Conservation (phyloP, 2,329 filamentous ascomycete genomes). For the Trichoderma oligosporum region DNA sequence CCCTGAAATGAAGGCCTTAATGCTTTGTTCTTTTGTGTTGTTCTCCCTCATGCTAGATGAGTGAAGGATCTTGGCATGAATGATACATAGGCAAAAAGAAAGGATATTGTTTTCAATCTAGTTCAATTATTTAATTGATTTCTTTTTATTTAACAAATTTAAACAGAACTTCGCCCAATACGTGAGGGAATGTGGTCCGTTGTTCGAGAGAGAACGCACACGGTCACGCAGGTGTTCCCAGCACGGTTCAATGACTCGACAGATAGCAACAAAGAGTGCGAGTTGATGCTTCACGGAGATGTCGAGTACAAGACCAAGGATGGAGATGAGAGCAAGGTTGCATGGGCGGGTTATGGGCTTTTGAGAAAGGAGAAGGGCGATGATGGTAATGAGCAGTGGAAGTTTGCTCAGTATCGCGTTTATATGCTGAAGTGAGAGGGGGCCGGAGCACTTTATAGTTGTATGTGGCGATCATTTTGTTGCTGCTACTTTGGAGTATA, state of each 20-base stretch:
- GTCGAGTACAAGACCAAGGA: slow-evolving; percentile 29
- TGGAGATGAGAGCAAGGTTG: slow-evolving; percentile 26
- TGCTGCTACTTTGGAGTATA: not conserved
- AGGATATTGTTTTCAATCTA: too few species aligned
- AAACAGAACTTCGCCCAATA: slow-evolving; percentile 39
- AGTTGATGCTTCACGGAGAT: slow-evolving; percentile 36
- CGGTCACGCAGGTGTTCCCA: slow-evolving; percentile 41
- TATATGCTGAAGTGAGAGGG: slow-evolving; percentile 31
- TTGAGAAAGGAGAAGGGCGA: slow-evolving; percentile 26
- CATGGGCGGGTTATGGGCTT: slow-evolving; percentile 34
- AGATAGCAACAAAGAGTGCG: slow-evolving; percentile 25
- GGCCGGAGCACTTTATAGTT: too few species aligned
- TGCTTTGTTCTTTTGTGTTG: too few species aligned
- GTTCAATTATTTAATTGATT: too few species aligned
- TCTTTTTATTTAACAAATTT: not conserved
- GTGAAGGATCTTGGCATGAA: too few species aligned
- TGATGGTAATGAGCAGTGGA: slow-evolving; percentile 31
- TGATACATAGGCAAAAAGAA: too few species aligned
- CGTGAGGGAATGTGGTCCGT: slow-evolving; percentile 43
- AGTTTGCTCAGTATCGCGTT: slow-evolving; percentile 33
- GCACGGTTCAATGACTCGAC: slow-evolving; percentile 29
- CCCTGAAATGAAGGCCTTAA: too few species aligned
- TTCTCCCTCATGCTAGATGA: too few species aligned
- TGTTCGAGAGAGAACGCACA: slow-evolving; percentile 40
- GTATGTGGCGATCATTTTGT: too few species aligned